Evolutionary conservation across 176 grass and related monocot species (phyloP), one percentile per base, ranked within the genome.

Genomic region (Hordeum marinum): DNA sequence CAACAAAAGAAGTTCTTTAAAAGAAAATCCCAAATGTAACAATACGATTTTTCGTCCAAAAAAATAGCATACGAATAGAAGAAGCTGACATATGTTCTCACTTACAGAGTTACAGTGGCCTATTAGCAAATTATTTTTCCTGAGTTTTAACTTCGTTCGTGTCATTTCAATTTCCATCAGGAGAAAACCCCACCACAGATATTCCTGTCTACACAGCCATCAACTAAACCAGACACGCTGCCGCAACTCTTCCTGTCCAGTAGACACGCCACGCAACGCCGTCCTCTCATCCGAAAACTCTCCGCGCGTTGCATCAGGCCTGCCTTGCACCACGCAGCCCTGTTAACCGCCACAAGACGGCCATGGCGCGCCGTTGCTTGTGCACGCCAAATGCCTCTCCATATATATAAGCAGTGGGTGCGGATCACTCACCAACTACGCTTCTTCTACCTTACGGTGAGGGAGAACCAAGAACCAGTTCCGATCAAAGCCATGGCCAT

Each of bases 241-340:
- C 68, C 39, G 20, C 52, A 66, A 82, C 20, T 61, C 31, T 82
- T 88, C 81, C 75, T 78, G 68, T 72, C 89, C 94, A 92, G 54
- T 57, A 57, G 61, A 84, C 36, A 82, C 20, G 62, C 23, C 57
- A 13, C 48, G 70, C 58, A 12, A n/a, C 39, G 20, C 27, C 29
- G 48, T 75, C 64, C 58, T 82, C 70, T 76, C 62, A 50, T 79
- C 73, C 54, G 83, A 82, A 75, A 46, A 80, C 78, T 65, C 45
- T 37, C 55, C 87, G 62, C 76, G 55, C 27, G 42, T 91, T 92
- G 91, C 89, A 72, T 70, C 73, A 69, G 91, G 85, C 74, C 84
- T n/a, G 20, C 62, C 59, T 88, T 82, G 83, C 90, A 89, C 91
- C 94, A 97, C 89, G 94, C 90, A 82, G 80, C 77, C 73, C 25